Evolutionary conservation across 371 early-diverging fungal genomes (phyloP), one percentile per base, ranked within the genome.

Genomic region (Basidiobolus meristosporus): DNA sequence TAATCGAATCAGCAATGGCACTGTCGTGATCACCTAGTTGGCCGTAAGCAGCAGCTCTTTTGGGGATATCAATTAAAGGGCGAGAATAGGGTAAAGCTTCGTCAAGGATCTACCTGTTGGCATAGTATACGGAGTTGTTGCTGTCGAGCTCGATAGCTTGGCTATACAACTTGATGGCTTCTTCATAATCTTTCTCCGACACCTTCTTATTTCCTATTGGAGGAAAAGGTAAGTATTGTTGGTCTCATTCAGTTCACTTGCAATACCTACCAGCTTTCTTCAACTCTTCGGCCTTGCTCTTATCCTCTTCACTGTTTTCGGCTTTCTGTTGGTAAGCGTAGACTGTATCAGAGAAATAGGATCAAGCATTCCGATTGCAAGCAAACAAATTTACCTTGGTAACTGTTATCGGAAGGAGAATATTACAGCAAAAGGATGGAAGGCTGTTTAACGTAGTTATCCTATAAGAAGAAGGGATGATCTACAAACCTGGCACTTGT

Each of bases 11-110:
- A 17, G 62, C 66, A 17, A 90, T 78, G 6, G 97, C 92, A 46
- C 73, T 73, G 23, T 77, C 72, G 54, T 88, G 84, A 42, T 90
- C 73, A 19, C 78, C 79, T 44, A 63, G 64, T 60, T 90, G 90
- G 47, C 79, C 81, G 61, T 89, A 77, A 3, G 97, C 95, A 29
- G 97, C 97, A 42, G 97, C 90, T 51, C 90, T 84, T 53, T 14
- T 16, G 22, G 5, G 7, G 19, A 14, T 4, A 42, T 42, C 18
- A 42, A 19, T 34, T 7, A 16, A n/a, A 7, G 3, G 18, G 34
- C 18, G 5, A 6, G 18, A 7, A 16, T 7, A 14, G 5, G 12
- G 4, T 34, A 7, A 34, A 16, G 5, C 14, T n/a, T 34, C 18
- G 34, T 34, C n/a, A n/a, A 32, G 0, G 31, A 15, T 39, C 40